Conservation (phyloP, 352 stramenopile genomes). For the Plasmopara viticola region DNA sequence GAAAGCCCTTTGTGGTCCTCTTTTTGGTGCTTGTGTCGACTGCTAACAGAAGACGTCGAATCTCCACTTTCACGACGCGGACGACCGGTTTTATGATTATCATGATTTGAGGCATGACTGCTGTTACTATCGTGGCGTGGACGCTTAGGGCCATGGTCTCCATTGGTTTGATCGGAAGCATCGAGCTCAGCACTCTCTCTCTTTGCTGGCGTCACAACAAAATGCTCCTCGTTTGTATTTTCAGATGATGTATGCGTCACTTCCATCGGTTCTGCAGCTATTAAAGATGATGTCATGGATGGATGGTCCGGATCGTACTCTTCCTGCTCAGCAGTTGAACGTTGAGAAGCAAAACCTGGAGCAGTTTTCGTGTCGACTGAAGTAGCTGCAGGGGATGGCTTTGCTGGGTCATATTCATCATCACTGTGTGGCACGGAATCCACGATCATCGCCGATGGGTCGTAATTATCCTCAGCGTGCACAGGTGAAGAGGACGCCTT, state of each 20-base stretch:
- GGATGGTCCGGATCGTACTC: conserved; percentile 41
- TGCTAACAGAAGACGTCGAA: conserved; percentile 18
- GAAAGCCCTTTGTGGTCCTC: conserved; percentile 52
- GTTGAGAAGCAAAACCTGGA: conserved; percentile 3
- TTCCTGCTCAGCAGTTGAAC: conserved; percentile 13
- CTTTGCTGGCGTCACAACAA: conserved; percentile 16
- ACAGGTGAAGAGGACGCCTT: too few species aligned
- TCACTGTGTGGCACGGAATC: too few species aligned
- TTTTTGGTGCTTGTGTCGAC: conserved; percentile 14
- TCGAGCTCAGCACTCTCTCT: conserved; percentile 12
- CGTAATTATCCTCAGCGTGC: too few species aligned
- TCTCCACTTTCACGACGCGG: conserved; percentile 22
- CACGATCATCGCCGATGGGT: too few species aligned
- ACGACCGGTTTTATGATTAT: conserved; percentile 18
- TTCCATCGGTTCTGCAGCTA: conserved; percentile 13
- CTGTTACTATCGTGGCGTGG: conserved; percentile 11
- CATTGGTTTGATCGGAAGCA: conserved; percentile 7
- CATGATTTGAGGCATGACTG: conserved; percentile 11
- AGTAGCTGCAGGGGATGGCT: too few species aligned
- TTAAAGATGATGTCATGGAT: conserved; percentile 16
- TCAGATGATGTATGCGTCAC: conserved; percentile 8
- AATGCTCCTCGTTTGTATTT: neutral
- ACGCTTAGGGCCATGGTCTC: conserved; percentile 17
- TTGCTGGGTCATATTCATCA: too few species aligned
- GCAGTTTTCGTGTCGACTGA: neutral